These are phyloP conservation scores for Coemansia sp. DNA, from an alignment of 192 early-diverging fungal species.

Conservation along the genomic window DNA sequence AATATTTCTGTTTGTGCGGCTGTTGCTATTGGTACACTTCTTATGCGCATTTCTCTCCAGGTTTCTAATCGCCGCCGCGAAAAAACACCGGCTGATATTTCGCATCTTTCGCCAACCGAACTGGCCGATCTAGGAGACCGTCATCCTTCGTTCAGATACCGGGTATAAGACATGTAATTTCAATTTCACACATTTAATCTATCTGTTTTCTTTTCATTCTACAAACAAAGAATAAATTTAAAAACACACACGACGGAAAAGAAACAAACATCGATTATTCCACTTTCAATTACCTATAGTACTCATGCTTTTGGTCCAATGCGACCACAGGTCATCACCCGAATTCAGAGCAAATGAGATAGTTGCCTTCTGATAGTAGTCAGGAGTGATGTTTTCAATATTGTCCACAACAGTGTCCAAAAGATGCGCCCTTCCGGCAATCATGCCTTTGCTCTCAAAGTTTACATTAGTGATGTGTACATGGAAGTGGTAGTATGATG, in stretches of 20 bases:
- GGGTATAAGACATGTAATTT: neutral
- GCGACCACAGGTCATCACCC: constrained; percentile 39
- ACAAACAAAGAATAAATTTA: too few relatives aligned
- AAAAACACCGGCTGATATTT: neutral
- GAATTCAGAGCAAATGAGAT: constrained; percentile 63
- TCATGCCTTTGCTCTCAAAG: constrained; percentile 58
- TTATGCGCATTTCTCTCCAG: neutral
- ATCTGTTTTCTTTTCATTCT: neutral
- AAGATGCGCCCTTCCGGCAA: constrained; percentile 67
- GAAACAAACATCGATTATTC: neutral
- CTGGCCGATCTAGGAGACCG: constrained; percentile 7
- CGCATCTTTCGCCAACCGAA: neutral
- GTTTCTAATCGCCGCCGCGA: neutral
- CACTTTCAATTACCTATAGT: too few relatives aligned
- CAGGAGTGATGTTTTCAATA: constrained; percentile 58
- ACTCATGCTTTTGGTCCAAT: constrained; percentile 14
- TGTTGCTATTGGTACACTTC: neutral
- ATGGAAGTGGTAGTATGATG: constrained; percentile 82
- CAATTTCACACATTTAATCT: too few relatives aligned
- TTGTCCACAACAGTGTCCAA: constrained; percentile 70
- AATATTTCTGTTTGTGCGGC: constrained; percentile 7
- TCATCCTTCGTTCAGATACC: constrained; percentile 6
- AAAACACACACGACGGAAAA: neutral
- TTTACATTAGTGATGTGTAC: constrained; percentile 72
- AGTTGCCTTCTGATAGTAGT: constrained; percentile 67